A percentile compares a stretch with the other conserved stretches of the same genome.
These are phyloP conservation scores for Ascochyta koolunga DNA, from an alignment of 2,329 filamentous ascomycete species.

Conservation along the genomic window DNA sequence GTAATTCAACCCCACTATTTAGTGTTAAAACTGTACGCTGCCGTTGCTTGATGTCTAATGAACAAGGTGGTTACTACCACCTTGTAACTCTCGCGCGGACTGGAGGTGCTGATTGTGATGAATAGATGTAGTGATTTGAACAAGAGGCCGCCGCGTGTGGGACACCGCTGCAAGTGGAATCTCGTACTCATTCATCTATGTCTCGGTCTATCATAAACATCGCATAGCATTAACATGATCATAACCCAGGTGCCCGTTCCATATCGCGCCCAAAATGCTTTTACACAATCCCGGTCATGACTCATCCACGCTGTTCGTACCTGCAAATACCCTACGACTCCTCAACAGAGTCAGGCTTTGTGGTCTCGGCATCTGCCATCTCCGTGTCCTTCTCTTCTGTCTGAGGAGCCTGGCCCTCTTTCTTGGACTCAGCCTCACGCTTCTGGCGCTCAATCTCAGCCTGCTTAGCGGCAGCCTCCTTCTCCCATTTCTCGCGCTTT, in stretches of 20 bases:
- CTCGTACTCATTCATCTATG: conserved; percentile 30
- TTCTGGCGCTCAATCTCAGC: conserved; percentile 75
- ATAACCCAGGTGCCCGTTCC: conserved; percentile 17
- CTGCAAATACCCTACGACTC: conserved; percentile 45
- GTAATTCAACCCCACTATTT: too few relatives aligned
- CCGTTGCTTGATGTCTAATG: too few relatives aligned
- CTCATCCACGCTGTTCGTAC: conserved; percentile 9
- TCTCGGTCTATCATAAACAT: conserved; percentile 38
- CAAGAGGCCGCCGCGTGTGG: too few relatives aligned
- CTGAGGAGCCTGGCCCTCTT: conserved; percentile 53
- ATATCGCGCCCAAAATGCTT: conserved; percentile 28
- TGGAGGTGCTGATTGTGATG: too few relatives aligned
- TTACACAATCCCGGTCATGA: conserved; percentile 23
- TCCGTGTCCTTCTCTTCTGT: conserved; percentile 54
- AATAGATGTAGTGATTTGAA: neutral
- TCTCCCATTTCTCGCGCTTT: conserved; percentile 69
- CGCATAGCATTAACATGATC: conserved; percentile 32
- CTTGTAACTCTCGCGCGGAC: too few relatives aligned
- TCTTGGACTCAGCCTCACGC: conserved; percentile 74
- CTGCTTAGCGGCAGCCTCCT: conserved; percentile 65
- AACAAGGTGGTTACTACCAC: too few relatives aligned
- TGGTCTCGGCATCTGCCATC: conserved; percentile 64
- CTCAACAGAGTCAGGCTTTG: conserved; percentile 49
- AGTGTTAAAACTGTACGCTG: too few relatives aligned
- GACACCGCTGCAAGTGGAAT: neutral